Base-by-base conservation (phyloP, 2,329 filamentous ascomycete genomes). In the Aspergillus proliferans region DNA sequence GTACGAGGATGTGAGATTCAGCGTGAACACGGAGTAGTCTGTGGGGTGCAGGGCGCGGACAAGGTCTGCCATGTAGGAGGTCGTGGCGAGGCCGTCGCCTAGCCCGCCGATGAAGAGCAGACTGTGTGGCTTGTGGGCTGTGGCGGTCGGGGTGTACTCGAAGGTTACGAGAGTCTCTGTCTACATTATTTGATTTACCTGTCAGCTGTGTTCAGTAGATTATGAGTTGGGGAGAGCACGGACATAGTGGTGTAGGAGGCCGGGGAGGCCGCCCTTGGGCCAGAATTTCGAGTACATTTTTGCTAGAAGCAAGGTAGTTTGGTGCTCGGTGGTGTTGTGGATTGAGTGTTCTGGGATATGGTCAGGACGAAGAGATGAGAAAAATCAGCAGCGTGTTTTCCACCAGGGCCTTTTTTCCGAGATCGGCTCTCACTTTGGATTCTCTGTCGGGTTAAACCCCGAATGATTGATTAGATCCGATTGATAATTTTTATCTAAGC, bases 21-120 rank as follows among this genome's bases (percentile, higher is more conserved):
- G 63, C 45, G 78, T 74, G 52, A 77, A 73, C 15, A 84, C 64
- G n/a, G 69, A 70, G 80, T 80, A 85, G 51, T 66, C 65, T 3
- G 72, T 67, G 0, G 73, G 69, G 0, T 68, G 58, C 8, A 84
- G 71, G 1, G 71, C 61, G 24, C 64, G 51, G 3, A 76, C 76
- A 44, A 85, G 70, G 14, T 70, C 61, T 45, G 72, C 65, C 41
- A 80, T 71, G 62, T 82, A 84, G 9, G 69, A 64, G 6, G 81
- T 78, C 10, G 74, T 78, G 38, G 76, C 72, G 47, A 80, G 71
- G 40, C 77, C 80, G 64, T 84, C 81, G 46, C 71, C 74, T 18
- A 85, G 72, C 38, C 82, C 81, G 51, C 77, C 80, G 45, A 84
- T 68, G 67, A 79, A 83, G 56, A 84, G 62, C 45, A 84, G 64